Base-by-base conservation (phyloP, 306 rosid genomes). In the Medicago lupulina region DNA sequence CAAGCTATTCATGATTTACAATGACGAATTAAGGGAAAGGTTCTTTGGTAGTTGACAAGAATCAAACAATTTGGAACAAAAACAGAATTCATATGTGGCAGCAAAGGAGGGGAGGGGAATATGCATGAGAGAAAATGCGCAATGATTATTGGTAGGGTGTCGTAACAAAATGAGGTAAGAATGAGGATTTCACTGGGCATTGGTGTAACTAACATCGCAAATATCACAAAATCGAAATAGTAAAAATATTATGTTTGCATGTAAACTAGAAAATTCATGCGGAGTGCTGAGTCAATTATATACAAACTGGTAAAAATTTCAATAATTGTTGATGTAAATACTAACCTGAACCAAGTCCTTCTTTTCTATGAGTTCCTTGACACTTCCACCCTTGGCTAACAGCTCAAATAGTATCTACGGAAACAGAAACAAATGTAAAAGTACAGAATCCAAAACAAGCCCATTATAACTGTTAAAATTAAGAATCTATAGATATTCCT, bases 291-390 rank as follows among this genome's bases (percentile, higher is more conserved):
- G 43, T 67, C 34, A 46, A 76, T 72, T 28, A 63, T 64, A 58
- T 64, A 58, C 8, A 46, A 6, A 58, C 28, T 13, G 0, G 12
- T 62, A 53, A 76, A 43, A 40, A 59, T 34, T 57, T 57, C 34
- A 23, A 44, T 41, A 62, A 65, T 25, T 61, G 47, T 65, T 59
- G 28, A 62, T 11, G 34, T 49, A 14, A 62, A 66, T 75, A 74
- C 90, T 86, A 83, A 81, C 98, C 97, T 92, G 97, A 87, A 95
- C 93, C 84, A 95, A 88, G 83, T 92, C 90, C 77, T 89, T 95
- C 71, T 89, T 96, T 82, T 84, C 77, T 67, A 92, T 90, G 67
- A 95, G 62, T 59, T 91, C 92, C 86, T 90, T 90, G 21, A 95
- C 92, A 7, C 92, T 92, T 79, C 99, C 99, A 67, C 97, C 98